A percentile compares a stretch with the other conserved stretches of the same genome.
Evolutionary conservation across 2,329 filamentous ascomycete species (phyloP).

Genomic region (Fusarium siculi): DNA sequence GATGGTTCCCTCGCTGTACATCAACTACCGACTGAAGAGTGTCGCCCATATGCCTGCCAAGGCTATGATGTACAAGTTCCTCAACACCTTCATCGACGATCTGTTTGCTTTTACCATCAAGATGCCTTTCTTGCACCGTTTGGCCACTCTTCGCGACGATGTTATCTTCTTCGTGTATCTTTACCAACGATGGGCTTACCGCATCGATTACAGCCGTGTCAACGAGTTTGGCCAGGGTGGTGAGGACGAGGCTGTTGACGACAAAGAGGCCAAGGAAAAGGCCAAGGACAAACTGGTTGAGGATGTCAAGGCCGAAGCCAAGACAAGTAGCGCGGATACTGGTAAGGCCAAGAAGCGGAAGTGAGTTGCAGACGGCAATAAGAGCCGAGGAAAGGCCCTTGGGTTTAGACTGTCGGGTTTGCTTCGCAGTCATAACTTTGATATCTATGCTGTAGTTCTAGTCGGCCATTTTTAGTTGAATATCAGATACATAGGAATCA

Average conservation of each 20-base stretch:
- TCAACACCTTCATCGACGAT: conserved; percentile 99
- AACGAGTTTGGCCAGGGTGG: conserved; percentile 99
- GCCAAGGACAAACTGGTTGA: conserved; percentile 53
- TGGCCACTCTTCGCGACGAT: conserved; percentile 93
- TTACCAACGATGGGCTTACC: conserved; percentile 94
- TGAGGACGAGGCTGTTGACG: conserved; percentile 87
- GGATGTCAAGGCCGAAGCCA: conserved; percentile 52
- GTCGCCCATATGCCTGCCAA: conserved; percentile 97
- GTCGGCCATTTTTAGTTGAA: neutral
- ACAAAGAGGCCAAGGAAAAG: conserved; percentile 60
- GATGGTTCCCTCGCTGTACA: conserved; percentile 98
- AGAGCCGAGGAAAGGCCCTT: neutral
- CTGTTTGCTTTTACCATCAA: conserved; percentile 99
- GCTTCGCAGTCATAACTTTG: neutral
- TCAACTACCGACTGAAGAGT: conserved; percentile 97
- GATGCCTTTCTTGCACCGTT: conserved; percentile 93
- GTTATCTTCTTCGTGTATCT: conserved; percentile 98
- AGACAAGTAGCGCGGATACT: conserved; percentile 62
- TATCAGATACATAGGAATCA: neutral
- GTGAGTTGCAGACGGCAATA: conserved; percentile 35
- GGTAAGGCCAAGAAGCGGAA: conserved; percentile 58
- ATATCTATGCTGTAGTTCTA: neutral
- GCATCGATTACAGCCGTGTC: conserved; percentile 88
- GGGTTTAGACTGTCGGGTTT: neutral
- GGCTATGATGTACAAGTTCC: conserved; percentile 97